phyloP scores from a whole-genome alignment of 2,329 filamentous ascomycete species.

The Aspergillus pseudonomiae region DNA sequence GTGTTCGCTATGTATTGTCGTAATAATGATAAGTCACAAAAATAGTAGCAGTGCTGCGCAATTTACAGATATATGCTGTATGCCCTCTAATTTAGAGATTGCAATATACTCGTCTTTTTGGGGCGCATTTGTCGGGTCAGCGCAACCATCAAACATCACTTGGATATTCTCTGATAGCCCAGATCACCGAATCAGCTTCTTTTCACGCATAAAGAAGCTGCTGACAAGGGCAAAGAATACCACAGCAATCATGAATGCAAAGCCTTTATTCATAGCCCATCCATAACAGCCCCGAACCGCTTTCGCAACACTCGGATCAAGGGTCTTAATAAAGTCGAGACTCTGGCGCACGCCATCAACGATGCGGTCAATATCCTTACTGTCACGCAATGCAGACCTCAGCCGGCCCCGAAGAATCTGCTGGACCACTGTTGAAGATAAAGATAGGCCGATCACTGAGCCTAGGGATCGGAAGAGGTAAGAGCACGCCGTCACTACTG shows the following conservation, averaged over 20 bases:
- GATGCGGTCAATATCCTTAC: slow-evolving; percentile 65
- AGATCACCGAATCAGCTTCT: slow-evolving; percentile 48
- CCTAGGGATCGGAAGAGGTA: slow-evolving; percentile 80
- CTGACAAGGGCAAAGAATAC: slow-evolving; percentile 52
- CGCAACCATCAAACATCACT: not conserved
- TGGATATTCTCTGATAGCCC: not conserved
- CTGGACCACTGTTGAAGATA: slow-evolving; percentile 72
- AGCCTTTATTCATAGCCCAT: slow-evolving; percentile 55
- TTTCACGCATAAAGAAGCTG: slow-evolving; percentile 60
- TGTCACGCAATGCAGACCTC: slow-evolving; percentile 55
- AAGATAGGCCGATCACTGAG: slow-evolving; percentile 66
- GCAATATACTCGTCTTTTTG: not conserved
- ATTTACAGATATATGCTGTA: no score
- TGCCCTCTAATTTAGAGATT: not conserved
- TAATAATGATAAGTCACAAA: not conserved
- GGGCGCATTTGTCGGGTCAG: not conserved
- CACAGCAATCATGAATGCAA: slow-evolving; percentile 54
- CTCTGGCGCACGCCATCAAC: slow-evolving; percentile 70
- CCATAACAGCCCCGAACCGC: slow-evolving; percentile 71
- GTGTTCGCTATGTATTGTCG: not conserved
- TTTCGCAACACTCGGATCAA: slow-evolving; percentile 62
- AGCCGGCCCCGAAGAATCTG: slow-evolving; percentile 65
- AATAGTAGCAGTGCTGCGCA: not conserved
- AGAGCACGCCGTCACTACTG: slow-evolving; percentile 75
- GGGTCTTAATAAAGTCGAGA: slow-evolving; percentile 66